Conservation (phyloP, 495 filamentous ascomycete species). For the Hapsidospora chrysogenum region DNA sequence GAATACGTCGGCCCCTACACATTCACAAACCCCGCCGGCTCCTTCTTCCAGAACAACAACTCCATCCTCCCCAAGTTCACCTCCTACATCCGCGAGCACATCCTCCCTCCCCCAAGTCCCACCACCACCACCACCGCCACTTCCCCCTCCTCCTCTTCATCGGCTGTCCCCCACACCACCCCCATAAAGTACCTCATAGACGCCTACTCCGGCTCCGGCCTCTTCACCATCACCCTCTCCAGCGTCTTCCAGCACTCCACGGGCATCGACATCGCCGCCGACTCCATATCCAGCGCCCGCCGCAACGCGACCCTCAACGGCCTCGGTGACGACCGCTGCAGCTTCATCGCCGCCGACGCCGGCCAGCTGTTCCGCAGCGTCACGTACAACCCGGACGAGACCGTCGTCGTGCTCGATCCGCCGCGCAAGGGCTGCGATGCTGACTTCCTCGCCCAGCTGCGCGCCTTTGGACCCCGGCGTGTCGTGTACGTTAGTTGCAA, state of each 20-base stretch:
- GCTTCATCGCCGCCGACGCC: slow-evolving; percentile 77
- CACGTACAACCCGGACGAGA: slow-evolving; percentile 56
- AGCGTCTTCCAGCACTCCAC: slow-evolving; percentile 44
- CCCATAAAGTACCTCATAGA: slow-evolving; percentile 75
- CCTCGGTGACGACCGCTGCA: slow-evolving; percentile 37
- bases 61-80: slow-evolving; percentile 88
- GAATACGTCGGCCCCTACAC: slow-evolving; percentile 77
- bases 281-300: slow-evolving; percentile 58
- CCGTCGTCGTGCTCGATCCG: slow-evolving; percentile 82
- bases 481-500: slow-evolving; percentile 95
- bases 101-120: slow-evolving; percentile 30
- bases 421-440: slow-evolving; percentile 89
- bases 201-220: slow-evolving; percentile 90
- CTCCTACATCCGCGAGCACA: slow-evolving; percentile 70
- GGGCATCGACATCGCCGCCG: slow-evolving; percentile 37
- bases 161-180: background rate
- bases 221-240: slow-evolving; percentile 91
- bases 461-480: slow-evolving; percentile 54
- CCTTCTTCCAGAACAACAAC: slow-evolving; percentile 99
- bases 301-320: slow-evolving; percentile 64
- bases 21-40: slow-evolving; percentile 78
- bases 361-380: slow-evolving; percentile 60
- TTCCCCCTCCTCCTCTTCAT: slow-evolving; percentile 4
- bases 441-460: slow-evolving; percentile 62
- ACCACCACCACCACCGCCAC: slow-evolving; percentile 29